A percentile compares a stretch with the other conserved stretches of the same genome.
phyloP scores from a whole-genome alignment of 257 asterid species.

The Salvia miltiorrhiza region DNA sequence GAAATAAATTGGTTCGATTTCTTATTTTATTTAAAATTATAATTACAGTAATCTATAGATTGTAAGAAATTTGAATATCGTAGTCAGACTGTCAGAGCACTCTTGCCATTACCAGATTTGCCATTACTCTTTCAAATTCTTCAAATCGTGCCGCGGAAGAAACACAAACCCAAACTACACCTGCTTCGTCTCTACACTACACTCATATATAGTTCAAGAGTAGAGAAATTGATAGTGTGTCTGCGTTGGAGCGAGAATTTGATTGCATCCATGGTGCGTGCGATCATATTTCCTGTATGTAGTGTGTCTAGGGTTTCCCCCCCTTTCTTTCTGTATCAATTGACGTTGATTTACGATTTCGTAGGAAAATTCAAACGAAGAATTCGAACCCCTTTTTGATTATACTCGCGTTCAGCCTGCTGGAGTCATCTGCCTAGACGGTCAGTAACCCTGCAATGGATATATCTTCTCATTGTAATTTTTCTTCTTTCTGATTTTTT shows the following conservation, averaged over 20 bases:
- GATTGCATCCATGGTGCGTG: constrained; percentile 28
- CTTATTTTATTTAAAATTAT: too few species aligned
- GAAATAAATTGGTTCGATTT: too few species aligned
- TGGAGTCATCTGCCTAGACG: constrained; percentile 42
- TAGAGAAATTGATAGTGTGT: too few species aligned
- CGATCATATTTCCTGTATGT: constrained; percentile 5
- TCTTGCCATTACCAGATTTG: too few species aligned
- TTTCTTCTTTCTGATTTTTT: neutral
- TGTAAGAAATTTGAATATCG: neutral
- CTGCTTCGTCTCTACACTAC: neutral
- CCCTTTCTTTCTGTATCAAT: neutral
- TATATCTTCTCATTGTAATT: neutral
- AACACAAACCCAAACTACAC: neutral
- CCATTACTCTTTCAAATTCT: neutral
- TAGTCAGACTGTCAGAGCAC: too few species aligned
- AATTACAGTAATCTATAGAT: too few species aligned
- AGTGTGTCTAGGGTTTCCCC: constrained; percentile 20
- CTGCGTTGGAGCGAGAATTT: neutral
- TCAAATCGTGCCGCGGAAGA: constrained; percentile 4
- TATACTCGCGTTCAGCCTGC: constrained; percentile 80
- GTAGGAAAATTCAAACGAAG: constrained; percentile 64
- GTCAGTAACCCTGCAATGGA: constrained; percentile 29
- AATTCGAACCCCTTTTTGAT: constrained; percentile 94
- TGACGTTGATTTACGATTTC: neutral
- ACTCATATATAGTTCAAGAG: neutral